Base-by-base conservation (phyloP, 352 stramenopile genomes). In the Phytophthora agathidicida region DNA sequence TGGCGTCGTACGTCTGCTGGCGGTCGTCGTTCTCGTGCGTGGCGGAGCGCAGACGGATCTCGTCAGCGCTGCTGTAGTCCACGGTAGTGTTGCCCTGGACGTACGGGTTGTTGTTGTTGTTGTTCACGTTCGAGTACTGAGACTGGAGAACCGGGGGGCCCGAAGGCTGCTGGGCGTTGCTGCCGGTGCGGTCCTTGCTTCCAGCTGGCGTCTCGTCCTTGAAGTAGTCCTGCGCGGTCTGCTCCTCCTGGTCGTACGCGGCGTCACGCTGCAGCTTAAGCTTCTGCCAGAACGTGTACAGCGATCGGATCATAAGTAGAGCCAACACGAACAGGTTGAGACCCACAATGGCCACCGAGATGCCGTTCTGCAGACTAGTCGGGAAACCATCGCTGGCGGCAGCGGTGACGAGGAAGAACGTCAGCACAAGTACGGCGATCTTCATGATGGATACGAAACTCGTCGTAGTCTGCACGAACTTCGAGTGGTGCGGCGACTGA, bases 361-460 rank as follows among this genome's bases (percentile, higher is more conserved):
- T 85, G 49, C 75, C 72, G 51, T 88, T 88, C 62, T 89, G 80
- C 22, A 89, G 53, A 57, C 76, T 73, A 0, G 68, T 75, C 22
- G 80, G 80, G 60, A 90, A 83, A 2, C 79, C 74, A 17, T 87
- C 75, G 22, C 67, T 71, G 13, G 75, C 39, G 14, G 77, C 74
- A 4, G 78, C 81, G 8, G 57, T 89, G 59, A 91, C 76, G 3
- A 91, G 51, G 60, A 91, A 87, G 51, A 91, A 89, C 43, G 77
- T 91, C 39, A 91, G 57, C 51, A 88, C 74, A 16, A 91, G 75
- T 28, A 86, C 73, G 10, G 79, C 72, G 51, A 91, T 88, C 62
- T 91, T 91, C 77, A 91, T 85, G 53, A 91, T 78, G 24, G 73
- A 86, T 35, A 91, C 79, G 43, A 91, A 87, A 49, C 74, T 84